A percentile compares a stretch with the other conserved stretches of the same genome.
Conservation (phyloP, 2,329 filamentous ascomycete genomes). For the Raffaelea ambrosiae region DNA sequence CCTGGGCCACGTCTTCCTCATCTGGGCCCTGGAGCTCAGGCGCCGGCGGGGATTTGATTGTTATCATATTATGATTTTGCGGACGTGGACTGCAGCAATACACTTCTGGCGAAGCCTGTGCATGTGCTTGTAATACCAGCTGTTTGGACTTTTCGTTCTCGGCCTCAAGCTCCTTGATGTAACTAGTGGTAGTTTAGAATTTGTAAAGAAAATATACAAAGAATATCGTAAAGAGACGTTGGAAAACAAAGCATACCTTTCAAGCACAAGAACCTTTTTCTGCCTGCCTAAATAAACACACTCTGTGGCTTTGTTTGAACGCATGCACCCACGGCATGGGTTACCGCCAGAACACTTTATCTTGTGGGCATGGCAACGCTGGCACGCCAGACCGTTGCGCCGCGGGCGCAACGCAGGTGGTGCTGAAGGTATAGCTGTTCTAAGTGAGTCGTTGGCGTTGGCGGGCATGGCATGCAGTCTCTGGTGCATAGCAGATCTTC, state of each 20-base stretch:
- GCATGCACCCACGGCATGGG: neutral
- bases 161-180: neutral
- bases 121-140: neutral
- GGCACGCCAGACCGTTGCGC: neutral
- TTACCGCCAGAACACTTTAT: conserved; percentile 1
- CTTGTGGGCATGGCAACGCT: conserved; percentile 1
- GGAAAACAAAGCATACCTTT: neutral
- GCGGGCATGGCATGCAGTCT: too few species aligned
- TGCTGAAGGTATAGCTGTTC: too few species aligned
- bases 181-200: neutral
- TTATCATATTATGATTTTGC: neutral
- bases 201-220: neutral
- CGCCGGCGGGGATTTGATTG: neutral
- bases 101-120: neutral
- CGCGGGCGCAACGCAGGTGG: too few species aligned
- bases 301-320: neutral
- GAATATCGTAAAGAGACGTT: neutral
- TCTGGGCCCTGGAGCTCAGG: neutral
- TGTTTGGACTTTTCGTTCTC: neutral
- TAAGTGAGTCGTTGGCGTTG: too few species aligned
- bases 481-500: too few species aligned
- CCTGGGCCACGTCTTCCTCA: neutral
- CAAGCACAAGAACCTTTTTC: neutral
- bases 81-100: neutral
- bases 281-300: neutral